These are phyloP conservation scores for Quillaja saponaria DNA, from an alignment of 306 rosid genomes.

Conservation along the genomic window DNA sequence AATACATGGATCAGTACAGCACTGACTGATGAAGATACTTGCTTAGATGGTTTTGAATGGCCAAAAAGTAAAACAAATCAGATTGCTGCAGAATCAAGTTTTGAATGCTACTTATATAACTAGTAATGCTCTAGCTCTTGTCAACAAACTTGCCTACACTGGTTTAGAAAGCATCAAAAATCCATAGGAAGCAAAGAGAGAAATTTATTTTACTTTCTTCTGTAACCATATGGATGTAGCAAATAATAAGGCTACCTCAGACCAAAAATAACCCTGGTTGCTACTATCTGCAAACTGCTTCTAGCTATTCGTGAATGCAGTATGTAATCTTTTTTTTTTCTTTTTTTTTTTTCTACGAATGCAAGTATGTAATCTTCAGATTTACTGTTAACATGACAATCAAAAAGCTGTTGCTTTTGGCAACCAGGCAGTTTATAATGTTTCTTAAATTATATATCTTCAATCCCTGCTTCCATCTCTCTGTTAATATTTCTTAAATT, in stretches of 20 bases:
- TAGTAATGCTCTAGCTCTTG: slow-evolving; percentile 70
- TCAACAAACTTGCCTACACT: slow-evolving; percentile 53
- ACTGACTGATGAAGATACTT: slow-evolving; percentile 55
- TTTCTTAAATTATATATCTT: no score
- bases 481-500: no score
- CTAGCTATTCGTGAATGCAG: no score
- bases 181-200: slow-evolving; percentile 21
- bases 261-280: background rate
- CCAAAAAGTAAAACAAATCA: slow-evolving; percentile 22
- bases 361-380: no score
- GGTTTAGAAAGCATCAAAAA: slow-evolving; percentile 34
- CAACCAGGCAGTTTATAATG: no score
- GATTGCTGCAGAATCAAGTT: slow-evolving; percentile 42
- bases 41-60: slow-evolving; percentile 62
- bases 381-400: no score
- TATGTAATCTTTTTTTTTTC: no score
- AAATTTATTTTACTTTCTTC: background rate
- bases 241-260: slow-evolving; percentile 17
- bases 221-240: background rate
- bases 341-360: no score
- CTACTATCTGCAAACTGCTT: no score
- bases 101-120: slow-evolving; percentile 38
- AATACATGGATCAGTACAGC: slow-evolving; percentile 76
- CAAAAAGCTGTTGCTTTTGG: no score
- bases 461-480: no score